A percentile compares a stretch with the other conserved stretches of the same genome.
phyloP scores from a whole-genome alignment of 164 flowering plant species.

The Vitis cinerea region DNA sequence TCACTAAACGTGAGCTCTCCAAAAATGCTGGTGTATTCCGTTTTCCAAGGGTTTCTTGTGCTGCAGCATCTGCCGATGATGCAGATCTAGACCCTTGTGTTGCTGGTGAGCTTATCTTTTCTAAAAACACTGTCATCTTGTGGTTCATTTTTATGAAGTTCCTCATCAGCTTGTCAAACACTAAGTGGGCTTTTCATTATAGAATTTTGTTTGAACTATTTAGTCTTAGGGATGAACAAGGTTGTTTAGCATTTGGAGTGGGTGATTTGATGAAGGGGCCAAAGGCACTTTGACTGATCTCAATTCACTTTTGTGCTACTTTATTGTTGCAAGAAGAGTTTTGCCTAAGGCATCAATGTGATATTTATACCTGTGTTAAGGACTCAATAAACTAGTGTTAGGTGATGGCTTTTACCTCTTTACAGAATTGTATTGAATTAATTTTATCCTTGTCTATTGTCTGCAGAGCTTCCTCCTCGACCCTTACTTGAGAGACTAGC shows the following conservation, averaged over 20 bases:
- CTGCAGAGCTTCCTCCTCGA: slow-evolving; percentile 91
- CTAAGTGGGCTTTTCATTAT: not conserved
- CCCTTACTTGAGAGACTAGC: slow-evolving; percentile 88
- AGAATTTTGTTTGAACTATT: not conserved
- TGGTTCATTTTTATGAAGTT: not conserved
- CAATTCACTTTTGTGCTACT: not conserved
- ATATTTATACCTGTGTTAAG: not conserved
- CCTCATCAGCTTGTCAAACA: not conserved
- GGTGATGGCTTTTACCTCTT: not conserved
- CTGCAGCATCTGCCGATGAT: slow-evolving; percentile 94
- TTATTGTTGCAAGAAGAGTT: too few species aligned
- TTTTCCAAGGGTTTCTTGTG: slow-evolving; percentile 94
- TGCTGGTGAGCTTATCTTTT: slow-evolving; percentile 58
- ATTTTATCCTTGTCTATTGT: not conserved
- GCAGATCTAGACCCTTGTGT: slow-evolving; percentile 88
- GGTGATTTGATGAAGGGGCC: not conserved
- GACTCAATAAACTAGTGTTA: not conserved
- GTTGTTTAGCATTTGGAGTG: not conserved
- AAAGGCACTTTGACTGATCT: not conserved
- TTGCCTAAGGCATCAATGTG: too few species aligned
- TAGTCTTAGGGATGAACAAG: not conserved
- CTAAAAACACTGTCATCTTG: not conserved
- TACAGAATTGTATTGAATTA: not conserved
- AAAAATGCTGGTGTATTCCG: slow-evolving; percentile 66
- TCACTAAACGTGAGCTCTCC: slow-evolving; percentile 54